phyloP scores from a whole-genome alignment of 2,329 filamentous ascomycete species.

The Lojkania enalia region DNA sequence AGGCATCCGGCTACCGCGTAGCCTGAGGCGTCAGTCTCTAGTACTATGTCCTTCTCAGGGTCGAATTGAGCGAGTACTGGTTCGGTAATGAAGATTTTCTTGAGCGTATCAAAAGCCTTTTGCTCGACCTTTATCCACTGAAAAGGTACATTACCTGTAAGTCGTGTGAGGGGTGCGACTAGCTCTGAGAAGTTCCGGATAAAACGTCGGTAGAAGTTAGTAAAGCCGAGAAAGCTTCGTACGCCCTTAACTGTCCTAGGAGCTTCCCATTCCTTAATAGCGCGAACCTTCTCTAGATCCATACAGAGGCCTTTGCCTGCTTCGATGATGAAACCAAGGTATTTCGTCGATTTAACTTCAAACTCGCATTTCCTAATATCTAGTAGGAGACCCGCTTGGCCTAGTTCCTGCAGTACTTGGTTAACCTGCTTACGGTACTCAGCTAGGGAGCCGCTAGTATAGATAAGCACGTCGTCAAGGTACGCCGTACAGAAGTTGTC shows the following conservation, averaged over 20 bases:
- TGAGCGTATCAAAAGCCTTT: too few species aligned
- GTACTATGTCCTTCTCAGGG: too few species aligned
- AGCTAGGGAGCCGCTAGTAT: slow-evolving; percentile 5
- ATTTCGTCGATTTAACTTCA: slow-evolving; percentile 30
- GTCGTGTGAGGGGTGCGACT: too few species aligned
- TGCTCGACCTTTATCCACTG: too few species aligned
- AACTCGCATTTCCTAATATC: slow-evolving; percentile 31
- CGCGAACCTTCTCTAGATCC: slow-evolving; percentile 15
- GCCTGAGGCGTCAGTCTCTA: too few species aligned
- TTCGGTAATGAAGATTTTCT: too few species aligned
- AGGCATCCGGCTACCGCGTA: too few species aligned
- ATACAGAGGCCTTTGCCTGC: slow-evolving; percentile 23
- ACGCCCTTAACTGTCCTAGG: slow-evolving; percentile 6
- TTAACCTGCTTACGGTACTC: slow-evolving; percentile 7
- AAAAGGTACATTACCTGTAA: too few species aligned
- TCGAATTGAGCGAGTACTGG: too few species aligned
- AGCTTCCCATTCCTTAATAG: slow-evolving; percentile 8
- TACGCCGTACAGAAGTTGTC: slow-evolving; percentile 25
- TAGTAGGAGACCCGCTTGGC: slow-evolving; percentile 7
- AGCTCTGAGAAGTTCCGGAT: too few species aligned
- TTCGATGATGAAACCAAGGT: slow-evolving; percentile 26
- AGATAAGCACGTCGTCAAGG: slow-evolving; percentile 29
- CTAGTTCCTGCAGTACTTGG: slow-evolving; percentile 5
- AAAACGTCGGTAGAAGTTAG: too few species aligned
- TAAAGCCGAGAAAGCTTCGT: too few species aligned